Conservation (phyloP, 352 stramenopile species). For the Phytophthora idaei region DNA sequence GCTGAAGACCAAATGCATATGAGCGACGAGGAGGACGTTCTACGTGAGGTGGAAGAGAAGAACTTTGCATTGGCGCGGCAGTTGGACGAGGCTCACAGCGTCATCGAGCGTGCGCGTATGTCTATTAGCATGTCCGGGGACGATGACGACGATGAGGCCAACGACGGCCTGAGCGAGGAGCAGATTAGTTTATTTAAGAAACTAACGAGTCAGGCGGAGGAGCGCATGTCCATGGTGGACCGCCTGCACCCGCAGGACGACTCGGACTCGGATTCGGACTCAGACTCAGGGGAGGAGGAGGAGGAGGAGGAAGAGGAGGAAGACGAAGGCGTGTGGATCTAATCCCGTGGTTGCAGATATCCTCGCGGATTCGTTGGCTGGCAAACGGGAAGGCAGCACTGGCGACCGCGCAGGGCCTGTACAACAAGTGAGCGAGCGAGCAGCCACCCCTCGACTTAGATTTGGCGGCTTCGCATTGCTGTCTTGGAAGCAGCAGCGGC, state of each 20-base stretch:
- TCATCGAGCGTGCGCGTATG: slow-evolving; percentile 85
- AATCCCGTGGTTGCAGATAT: slow-evolving; percentile 30
- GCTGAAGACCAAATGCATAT: slow-evolving; percentile 79
- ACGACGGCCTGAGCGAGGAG: slow-evolving; percentile 74
- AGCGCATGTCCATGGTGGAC: slow-evolving; percentile 88
- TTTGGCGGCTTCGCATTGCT: slow-evolving; percentile 29
- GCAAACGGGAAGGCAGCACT: slow-evolving; percentile 23
- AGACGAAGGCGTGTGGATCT: slow-evolving; percentile 89
- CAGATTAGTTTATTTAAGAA: slow-evolving; percentile 94
- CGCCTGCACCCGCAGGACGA: slow-evolving; percentile 77
- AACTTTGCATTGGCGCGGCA: slow-evolving; percentile 87
- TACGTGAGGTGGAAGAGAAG: slow-evolving; percentile 82
- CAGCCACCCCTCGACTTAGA: slow-evolving; percentile 38
- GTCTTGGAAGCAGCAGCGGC: slow-evolving; percentile 20
- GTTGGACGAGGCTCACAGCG: slow-evolving; percentile 81
- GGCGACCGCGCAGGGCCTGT: slow-evolving; percentile 14
- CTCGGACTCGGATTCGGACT: slow-evolving; percentile 81
- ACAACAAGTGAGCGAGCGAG: slow-evolving; percentile 30
- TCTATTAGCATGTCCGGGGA: slow-evolving; percentile 87
- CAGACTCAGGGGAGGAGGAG: slow-evolving; percentile 59
- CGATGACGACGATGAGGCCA: slow-evolving; percentile 66
- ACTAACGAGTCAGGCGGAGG: slow-evolving; percentile 85
- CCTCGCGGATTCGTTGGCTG: slow-evolving; percentile 11
- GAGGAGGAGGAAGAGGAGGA: slow-evolving; percentile 60
- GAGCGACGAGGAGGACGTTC: slow-evolving; percentile 73